Evolutionary conservation across 805 yeast species (phyloP).

Genomic region (Citeromyces nyonsensis): DNA sequence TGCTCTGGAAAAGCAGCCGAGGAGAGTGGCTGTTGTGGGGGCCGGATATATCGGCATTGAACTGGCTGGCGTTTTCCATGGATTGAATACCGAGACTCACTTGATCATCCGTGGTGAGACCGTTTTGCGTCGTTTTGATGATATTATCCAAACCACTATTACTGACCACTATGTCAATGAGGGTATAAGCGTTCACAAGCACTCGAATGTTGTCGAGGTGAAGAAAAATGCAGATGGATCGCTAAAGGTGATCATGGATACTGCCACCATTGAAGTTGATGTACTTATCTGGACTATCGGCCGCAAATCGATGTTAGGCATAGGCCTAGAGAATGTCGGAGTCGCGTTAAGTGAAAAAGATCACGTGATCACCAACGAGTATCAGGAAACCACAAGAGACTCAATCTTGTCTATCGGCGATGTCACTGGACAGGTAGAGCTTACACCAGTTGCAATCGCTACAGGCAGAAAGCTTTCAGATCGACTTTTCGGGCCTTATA

Average conservation of each 20-base stretch:
- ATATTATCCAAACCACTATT: conserved; percentile 59
- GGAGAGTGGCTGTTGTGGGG: conserved; percentile 88
- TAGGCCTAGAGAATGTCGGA: conserved; percentile 68
- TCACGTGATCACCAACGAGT: conserved; percentile 73
- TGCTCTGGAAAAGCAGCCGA: conserved; percentile 67
- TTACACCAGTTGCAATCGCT: conserved; percentile 97
- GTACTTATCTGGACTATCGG: conserved; percentile 90
- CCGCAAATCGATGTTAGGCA: conserved; percentile 57
- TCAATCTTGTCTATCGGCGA: conserved; percentile 84
- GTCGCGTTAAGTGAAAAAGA: conserved; percentile 43
- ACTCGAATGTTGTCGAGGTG: conserved; percentile 31
- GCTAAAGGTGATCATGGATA: conserved; percentile 28
- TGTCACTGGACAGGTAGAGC: conserved; percentile 81
- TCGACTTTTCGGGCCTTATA: conserved; percentile 72
- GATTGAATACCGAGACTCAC: conserved; percentile 76
- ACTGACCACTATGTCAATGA: conserved; percentile 68
- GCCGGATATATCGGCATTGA: conserved; percentile 97
- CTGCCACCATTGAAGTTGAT: conserved; percentile 49
- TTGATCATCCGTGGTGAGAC: conserved; percentile 84
- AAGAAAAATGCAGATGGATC: conserved; percentile 32
- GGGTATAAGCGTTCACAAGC: conserved; percentile 73
- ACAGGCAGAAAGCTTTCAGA: conserved; percentile 92
- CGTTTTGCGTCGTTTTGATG: conserved; percentile 80
- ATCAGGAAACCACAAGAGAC: conserved; percentile 61
- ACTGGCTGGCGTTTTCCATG: conserved; percentile 86